Evolutionary conservation across 2,329 filamentous ascomycete genomes (phyloP).

Genomic region (Aspergillus tanneri): DNA sequence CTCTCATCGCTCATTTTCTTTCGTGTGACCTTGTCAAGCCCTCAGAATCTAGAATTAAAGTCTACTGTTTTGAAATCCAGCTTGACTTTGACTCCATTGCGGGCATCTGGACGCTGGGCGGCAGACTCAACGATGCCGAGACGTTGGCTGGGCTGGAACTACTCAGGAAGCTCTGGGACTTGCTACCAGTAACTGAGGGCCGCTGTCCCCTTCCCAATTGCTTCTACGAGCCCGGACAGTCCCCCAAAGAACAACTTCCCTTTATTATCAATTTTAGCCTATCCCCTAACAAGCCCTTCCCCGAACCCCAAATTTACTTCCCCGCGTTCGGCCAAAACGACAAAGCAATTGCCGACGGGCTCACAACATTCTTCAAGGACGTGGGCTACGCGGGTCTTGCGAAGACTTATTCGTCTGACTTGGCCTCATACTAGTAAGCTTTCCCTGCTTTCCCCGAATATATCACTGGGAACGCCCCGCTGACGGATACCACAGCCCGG

Average conservation of each 20-base stretch:
- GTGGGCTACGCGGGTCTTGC: conserved; percentile 13
- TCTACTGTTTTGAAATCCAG: conserved; percentile 15
- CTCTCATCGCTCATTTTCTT: conserved; percentile 6
- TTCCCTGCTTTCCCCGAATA: too few relatives aligned
- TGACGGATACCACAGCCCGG: conserved; percentile 3
- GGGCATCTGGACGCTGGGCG: conserved; percentile 17
- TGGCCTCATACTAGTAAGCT: conserved; percentile 19
- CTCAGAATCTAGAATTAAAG: conserved; percentile 15
- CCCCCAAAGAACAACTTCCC: conserved; percentile 12
- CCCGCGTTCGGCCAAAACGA: conserved; percentile 18
- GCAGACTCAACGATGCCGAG: background rate
- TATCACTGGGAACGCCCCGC: background rate
- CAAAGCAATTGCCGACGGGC: conserved; percentile 9
- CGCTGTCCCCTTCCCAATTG: background rate
- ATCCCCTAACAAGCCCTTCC: conserved; percentile 8
- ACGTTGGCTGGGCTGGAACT: conserved; percentile 10
- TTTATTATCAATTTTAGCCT: conserved; percentile 18
- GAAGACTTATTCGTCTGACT: conserved; percentile 10
- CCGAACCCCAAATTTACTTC: conserved; percentile 20
- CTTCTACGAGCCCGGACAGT: conserved; percentile 1
- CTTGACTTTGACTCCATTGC: conserved; percentile 10
- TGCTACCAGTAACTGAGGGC: conserved; percentile 10
- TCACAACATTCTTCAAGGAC: conserved; percentile 15
- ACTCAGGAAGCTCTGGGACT: conserved; percentile 17
- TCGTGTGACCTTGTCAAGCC: conserved; percentile 18